Evolutionary conservation across 768 basidiomycete genomes (phyloP), one percentile per base, ranked within the genome.

Genomic region (Grammothele lineata): DNA sequence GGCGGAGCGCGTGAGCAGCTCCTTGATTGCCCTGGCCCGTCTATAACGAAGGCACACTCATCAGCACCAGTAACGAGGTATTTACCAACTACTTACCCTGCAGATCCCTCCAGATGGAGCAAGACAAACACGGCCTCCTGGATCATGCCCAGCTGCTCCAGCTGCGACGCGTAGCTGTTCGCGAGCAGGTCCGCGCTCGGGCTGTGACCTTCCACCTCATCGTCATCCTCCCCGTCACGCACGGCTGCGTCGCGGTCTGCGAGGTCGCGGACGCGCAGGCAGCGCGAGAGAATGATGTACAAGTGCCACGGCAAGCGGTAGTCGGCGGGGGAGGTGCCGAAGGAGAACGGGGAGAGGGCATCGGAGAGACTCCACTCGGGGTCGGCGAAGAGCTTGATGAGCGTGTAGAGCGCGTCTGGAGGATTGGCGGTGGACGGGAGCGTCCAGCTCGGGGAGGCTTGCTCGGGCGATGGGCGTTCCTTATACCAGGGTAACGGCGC

Each of bases 291-390:
- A 26, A 98, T 70, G 45, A 92, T 78, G 63, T 95, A 97, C 26
- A 97, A 60, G 66, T 97, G 92, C 95, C 95, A 99, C 6, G 88
- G 76, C 45, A 96, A 69, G 18, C 91, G 80, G 62, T 81, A 84
- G 62, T 94, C 92, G n/a, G 81, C 65, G 0, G 85, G 85, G 5
- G 81, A 85, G 2, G 86, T 67, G 1, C 82, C 77, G 54, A 87
- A 91, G 19, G 88, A 88, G 7, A 83, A 68, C 0, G 93, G 86
- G 10, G 76, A 67, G 8, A 94, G 78, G 3, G 83, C 73, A 30
- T 73, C 82, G 43, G 77, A 94, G 43, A 79, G 76, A 35, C 78
- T 87, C 55, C 74, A 79, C 9, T 80, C 75, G 2, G 85, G 83
- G 44, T 91, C 83, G 9, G 87, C 77, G 63, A 82, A 74, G 36